Evolutionary conservation across 2,329 filamentous ascomycete genomes (phyloP), one percentile per base, ranked within the genome.

Genomic region (Fusarium liriodendri): DNA sequence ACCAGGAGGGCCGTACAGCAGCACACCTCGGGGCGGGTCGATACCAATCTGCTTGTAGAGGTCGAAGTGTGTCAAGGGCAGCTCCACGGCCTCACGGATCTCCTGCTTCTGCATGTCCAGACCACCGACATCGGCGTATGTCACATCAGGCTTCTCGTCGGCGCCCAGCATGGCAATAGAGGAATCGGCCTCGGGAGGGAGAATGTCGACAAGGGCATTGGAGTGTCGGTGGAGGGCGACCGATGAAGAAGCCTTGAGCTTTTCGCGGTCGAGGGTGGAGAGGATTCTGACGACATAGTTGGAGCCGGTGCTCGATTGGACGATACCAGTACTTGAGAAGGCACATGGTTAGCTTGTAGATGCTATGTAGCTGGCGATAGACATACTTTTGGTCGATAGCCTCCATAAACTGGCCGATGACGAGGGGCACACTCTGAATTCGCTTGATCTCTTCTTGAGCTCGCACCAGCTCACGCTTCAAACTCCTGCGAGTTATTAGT

Each of bases 91-190:
- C 86, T 99, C 97, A 76, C 97, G 91, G 75, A 99, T 99, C 85
- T 99, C 97, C 86, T 99, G 97, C 88, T 99, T 99, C 86, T 99
- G 97, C 97, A 99, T 99, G 80, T 99, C 97, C 76, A 98, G 86
- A 58, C 97, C 97, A 87, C 97, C 97, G 71, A 99, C 97, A 83
- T 99, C 97, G 72, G 95, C 96, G 80, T 99, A 99, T 50, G 95
- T 97, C 69, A 99, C 94, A 83, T 99, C 97, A 37, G 97, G 97
- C 89, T 98, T 99, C 89, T 99, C 97, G 80, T 98, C 94, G 66
- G 93, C 90, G 70, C 96, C 96, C 63, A 99, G 90, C 97, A 99
- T 99, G 75, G 97, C 97, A 82, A 99, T 99, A 42, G 95, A 98
- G 40, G 95, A 98, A 86, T 99, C 97, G 70, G 97, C 97, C 87